Evolutionary conservation across 2,329 filamentous ascomycete species (phyloP), one percentile per base, ranked within the genome.

Genomic region (Mollisiaceae sp.): DNA sequence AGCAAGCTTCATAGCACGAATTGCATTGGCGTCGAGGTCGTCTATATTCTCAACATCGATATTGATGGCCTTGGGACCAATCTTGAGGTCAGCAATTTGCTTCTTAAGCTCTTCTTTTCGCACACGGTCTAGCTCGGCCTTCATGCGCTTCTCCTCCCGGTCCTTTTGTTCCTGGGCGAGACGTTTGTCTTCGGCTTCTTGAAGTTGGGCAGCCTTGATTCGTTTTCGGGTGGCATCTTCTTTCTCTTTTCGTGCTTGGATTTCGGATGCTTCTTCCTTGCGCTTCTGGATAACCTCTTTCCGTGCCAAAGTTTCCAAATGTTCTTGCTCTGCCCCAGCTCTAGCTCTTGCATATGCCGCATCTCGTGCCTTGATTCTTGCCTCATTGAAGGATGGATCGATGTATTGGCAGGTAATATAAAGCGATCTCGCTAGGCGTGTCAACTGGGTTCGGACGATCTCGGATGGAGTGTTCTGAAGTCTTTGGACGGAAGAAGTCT

Each of bases 391-490:
- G 39, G 87, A 86, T 4, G 94, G 91, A 75, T 99, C 95, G 65
- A 98, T 93, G 79, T 97, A 97, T 83, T 95, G 93, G 82, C 92
- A 97, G 32, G 95, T 96, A 63, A 96, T 89, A 80, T 93, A 96
- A 8, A 99, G 87, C 41, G 93, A 90, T 82, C 94, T 97, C 63
- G 94, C 92, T 64, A 99, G 86, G 63, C 95, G 93, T 65, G 92
- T 93, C 65, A 99, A 88, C 80, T 98, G 94, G 60, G 94, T 93
- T 72, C 95, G 92, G 67, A 97, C 93, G 78, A 99, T 99, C 81
- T 99, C 95, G 8, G 95, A 94, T 47, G 95, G 95, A 1, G 95
- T 99, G 83, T 93, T 97, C 83, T 99, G 95, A 57, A 99, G 89
- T 74, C 94, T 91, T 82, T 99, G 95, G 43, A 98, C 92, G 59